Evolutionary conservation across 768 basidiomycete species (phyloP).

Genomic region (Pholiota microspora): DNA sequence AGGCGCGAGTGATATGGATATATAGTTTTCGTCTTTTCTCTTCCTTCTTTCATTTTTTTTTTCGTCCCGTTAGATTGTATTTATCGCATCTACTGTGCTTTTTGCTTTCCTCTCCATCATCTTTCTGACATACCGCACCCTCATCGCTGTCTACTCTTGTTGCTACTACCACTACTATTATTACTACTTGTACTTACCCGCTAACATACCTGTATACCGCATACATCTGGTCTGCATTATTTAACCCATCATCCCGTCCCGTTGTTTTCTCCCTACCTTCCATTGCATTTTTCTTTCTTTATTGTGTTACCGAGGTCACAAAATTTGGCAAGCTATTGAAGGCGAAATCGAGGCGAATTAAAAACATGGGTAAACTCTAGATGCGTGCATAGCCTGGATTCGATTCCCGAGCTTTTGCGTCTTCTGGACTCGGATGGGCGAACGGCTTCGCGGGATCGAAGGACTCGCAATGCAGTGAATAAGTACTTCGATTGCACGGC

Average conservation of each 20-base stretch:
- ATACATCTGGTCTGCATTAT: too few species aligned
- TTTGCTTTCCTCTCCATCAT: conserved; percentile 1
- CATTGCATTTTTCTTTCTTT: too few species aligned
- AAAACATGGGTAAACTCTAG: neutral
- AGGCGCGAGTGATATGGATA: neutral
- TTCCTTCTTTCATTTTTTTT: neutral
- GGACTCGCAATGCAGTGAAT: too few species aligned
- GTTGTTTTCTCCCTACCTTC: too few species aligned
- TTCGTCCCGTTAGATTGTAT: neutral
- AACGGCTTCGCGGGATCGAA: neutral
- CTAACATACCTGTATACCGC: conserved; percentile 3
- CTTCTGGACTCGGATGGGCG: neutral
- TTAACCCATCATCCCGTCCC: too few species aligned
- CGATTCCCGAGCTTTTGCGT: neutral
- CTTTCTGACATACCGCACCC: neutral
- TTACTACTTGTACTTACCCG: neutral
- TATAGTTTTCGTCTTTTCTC: neutral
- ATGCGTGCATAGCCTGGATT: neutral
- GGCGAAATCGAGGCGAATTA: neutral
- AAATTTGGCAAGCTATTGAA: too few species aligned
- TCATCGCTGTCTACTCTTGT: too few species aligned
- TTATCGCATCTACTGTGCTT: conserved; percentile 4
- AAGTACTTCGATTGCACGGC: too few species aligned
- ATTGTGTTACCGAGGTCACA: neutral
- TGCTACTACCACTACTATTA: neutral